Evolutionary conservation across 2,329 filamentous ascomycete genomes (phyloP), one percentile per base, ranked within the genome.

Genomic region (Epichloe coenophiala): DNA sequence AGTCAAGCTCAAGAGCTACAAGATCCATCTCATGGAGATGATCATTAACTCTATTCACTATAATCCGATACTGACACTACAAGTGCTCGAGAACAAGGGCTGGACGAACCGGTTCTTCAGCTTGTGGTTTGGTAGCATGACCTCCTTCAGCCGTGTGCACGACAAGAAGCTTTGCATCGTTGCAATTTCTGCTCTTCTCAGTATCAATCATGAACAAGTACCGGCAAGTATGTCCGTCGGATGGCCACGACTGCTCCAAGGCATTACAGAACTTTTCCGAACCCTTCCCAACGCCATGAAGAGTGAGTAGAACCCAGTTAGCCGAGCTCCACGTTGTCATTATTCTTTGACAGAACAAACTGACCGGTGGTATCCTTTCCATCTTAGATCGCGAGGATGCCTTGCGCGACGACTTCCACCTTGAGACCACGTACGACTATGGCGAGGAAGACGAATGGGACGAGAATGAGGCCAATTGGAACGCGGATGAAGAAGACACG

Each of bases 81-180:
- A 89, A 55, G 81, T 95, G 38, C 77, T 98, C n/a, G 93, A 98
- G 71, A 71, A 76, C 49, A 91, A 94, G 61, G 84, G 81, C 53
- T 96, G 90, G 91, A 97, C 93, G 6, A 97, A 97, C 71, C 94
- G 94, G 64, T 98, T 98, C 72, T 98, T 98, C 74, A 95, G 88
- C 68, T 73, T 94, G 53, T 98, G 93, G 93, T 98, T 98, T 68
- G 88, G 88, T 41, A 94, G 84, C 70, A 98, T 98, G 71, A 86
- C 95, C 55, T 84, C 81, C 61, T 97, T 98, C 71, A 86, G 81
- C 48, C 80, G 93, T 41, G 93, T 98, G 2, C 93, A 98, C 65
- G 93, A 98, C 73, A 98, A 98, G 79, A 98, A 96, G 75, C 76
- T 98, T 27, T 96, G 88, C 55, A 96, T 98, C 60, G 87, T 90